phyloP scores from a whole-genome alignment of 2,329 filamentous ascomycete genomes.

The Ascomycota sp. region DNA sequence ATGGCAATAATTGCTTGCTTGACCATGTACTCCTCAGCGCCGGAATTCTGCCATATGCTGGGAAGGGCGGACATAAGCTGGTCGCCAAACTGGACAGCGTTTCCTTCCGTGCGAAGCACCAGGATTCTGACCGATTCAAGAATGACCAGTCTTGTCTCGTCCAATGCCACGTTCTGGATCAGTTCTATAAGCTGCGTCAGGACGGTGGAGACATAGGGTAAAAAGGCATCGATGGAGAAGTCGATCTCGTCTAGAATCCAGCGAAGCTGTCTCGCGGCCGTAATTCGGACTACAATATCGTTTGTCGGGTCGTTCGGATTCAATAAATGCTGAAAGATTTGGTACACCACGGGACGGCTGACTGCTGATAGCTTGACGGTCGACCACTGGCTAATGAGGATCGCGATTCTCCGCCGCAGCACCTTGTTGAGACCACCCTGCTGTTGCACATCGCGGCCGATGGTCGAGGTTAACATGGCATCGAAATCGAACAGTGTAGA shows the following conservation, averaged over 20 bases:
- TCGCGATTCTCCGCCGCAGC: conserved; percentile 66
- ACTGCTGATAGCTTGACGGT: conserved; percentile 48
- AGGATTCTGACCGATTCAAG: conserved; percentile 67
- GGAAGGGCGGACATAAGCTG: conserved; percentile 64
- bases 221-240: conserved; percentile 51
- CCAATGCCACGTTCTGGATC: conserved; percentile 56
- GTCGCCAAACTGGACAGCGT: conserved; percentile 47
- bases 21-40: conserved; percentile 63
- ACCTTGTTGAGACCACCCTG: conserved; percentile 46
- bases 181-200: conserved; percentile 52
- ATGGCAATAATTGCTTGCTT: conserved; percentile 84
- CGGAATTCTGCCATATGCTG: conserved; percentile 62
- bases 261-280: conserved; percentile 66
- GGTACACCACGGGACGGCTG: conserved; percentile 55
- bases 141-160: conserved; percentile 77
- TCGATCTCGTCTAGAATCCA: conserved; percentile 65
- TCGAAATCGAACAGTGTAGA: conserved; percentile 63
- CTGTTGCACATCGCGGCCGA: conserved; percentile 57
- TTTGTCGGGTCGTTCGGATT: conserved; percentile 57
- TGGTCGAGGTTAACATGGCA: conserved; percentile 46
- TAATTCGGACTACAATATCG: conserved; percentile 78
- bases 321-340: conserved; percentile 73
- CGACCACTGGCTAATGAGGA: conserved; percentile 77
- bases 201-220: conserved; percentile 53
- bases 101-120: conserved; percentile 58